Evolutionary conservation across 495 filamentous ascomycete species (phyloP).

Genomic region (Hyaloscypha finlandica): DNA sequence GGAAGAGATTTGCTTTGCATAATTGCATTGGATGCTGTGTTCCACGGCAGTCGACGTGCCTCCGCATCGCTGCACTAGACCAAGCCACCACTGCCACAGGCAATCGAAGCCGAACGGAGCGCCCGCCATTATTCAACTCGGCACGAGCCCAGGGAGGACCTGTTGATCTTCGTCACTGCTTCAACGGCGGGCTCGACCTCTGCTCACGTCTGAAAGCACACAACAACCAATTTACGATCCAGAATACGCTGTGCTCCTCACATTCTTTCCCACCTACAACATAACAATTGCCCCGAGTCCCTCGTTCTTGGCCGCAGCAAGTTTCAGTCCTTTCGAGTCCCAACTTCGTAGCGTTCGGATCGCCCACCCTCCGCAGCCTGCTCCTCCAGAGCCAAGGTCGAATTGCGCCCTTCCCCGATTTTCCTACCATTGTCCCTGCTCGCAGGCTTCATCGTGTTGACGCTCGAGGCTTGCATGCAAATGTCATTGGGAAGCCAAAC

Average conservation of each 20-base stretch:
- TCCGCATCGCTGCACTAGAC: neutral
- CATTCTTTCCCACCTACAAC: neutral
- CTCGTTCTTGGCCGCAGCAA: neutral
- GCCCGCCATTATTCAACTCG: neutral
- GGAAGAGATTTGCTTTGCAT: neutral
- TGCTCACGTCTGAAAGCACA: neutral
- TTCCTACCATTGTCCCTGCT: neutral
- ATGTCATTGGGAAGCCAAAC: slow-evolving; percentile 22
- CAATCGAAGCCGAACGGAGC: neutral
- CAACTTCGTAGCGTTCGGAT: slow-evolving; percentile 19
- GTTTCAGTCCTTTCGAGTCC: slow-evolving; percentile 17
- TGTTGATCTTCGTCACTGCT: slow-evolving; percentile 1
- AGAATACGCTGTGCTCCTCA: neutral
- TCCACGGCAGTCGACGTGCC: slow-evolving; percentile 1
- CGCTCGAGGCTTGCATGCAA: slow-evolving; percentile 14
- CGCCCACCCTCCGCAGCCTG: slow-evolving; percentile 14
- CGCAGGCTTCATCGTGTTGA: neutral
- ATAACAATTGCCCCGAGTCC: neutral
- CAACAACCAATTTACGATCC: neutral
- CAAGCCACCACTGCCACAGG: neutral
- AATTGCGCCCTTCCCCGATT: neutral
- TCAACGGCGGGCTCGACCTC: neutral
- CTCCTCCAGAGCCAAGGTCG: neutral
- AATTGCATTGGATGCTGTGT: neutral
- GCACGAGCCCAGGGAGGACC: neutral